phyloP scores from a whole-genome alignment of 495 filamentous ascomycete genomes.

The Lentithecium fluviatile region DNA sequence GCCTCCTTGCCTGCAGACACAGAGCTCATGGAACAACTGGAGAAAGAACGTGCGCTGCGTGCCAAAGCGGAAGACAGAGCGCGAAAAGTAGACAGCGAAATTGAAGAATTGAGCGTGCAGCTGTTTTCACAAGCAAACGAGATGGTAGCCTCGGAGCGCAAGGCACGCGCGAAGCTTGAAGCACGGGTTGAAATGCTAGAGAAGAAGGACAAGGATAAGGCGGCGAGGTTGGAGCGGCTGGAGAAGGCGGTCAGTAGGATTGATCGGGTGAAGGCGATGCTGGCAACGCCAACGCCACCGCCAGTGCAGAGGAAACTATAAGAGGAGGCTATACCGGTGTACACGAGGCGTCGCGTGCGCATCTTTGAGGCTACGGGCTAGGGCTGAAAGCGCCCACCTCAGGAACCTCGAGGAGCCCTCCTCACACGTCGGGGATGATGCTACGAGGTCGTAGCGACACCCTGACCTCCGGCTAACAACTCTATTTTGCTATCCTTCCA shows the following conservation, averaged over 20 bases:
- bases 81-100: conserved; percentile 67
- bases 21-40: conserved; percentile 68
- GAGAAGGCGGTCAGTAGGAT: conserved; percentile 51
- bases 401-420: too few relatives aligned
- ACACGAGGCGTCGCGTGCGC: background rate
- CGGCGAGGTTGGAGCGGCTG: conserved; percentile 72
- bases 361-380: too few relatives aligned
- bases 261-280: conserved; percentile 64
- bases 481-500: too few relatives aligned
- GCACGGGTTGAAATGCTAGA: conserved; percentile 66
- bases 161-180: conserved; percentile 75
- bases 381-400: too few relatives aligned
- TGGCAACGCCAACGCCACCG: conserved; percentile 40
- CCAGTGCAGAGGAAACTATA: background rate
- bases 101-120: conserved; percentile 83
- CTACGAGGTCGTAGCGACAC: too few relatives aligned
- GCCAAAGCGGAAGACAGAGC: conserved; percentile 72
- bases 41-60: conserved; percentile 68
- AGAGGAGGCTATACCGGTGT: background rate
- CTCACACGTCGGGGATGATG: too few relatives aligned
- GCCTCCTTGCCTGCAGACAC: conserved; percentile 37
- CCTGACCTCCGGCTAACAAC: too few relatives aligned
- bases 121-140: conserved; percentile 94
- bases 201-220: conserved; percentile 67
- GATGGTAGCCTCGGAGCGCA: conserved; percentile 90